Conservation (phyloP, 192 early-diverging fungal species). For the Umbelopsis isabellina region DNA sequence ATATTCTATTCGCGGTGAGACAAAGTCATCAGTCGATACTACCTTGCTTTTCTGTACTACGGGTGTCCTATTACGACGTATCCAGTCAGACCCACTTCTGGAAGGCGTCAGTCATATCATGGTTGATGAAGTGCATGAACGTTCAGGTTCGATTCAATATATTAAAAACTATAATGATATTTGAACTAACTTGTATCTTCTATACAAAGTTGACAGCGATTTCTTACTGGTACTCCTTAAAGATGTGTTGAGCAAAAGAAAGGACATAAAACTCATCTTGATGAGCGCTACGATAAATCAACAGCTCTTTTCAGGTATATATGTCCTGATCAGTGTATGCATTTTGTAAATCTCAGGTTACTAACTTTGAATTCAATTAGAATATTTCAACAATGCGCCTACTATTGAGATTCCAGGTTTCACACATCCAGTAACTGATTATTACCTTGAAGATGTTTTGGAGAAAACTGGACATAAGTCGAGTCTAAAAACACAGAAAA, state of each 20-base stretch:
- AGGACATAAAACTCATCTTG: constrained; percentile 64
- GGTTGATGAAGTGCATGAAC: constrained; percentile 84
- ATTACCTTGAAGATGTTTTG: constrained; percentile 73
- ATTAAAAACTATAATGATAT: background rate
- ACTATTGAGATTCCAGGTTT: constrained; percentile 74
- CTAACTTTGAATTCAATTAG: constrained; percentile 10
- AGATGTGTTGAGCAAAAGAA: constrained; percentile 53
- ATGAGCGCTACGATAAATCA: constrained; percentile 83
- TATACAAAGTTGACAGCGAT: constrained; percentile 65
- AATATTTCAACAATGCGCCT: constrained; percentile 65
- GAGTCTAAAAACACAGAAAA: constrained; percentile 32
- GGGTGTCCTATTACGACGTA: constrained; percentile 70
- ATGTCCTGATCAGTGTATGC: background rate
- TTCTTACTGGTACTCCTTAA: constrained; percentile 72
- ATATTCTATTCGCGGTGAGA: constrained; percentile 43
- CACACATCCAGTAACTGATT: constrained; percentile 72
- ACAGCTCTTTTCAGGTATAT: constrained; percentile 51
- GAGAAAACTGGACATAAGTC: constrained; percentile 57
- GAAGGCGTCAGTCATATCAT: constrained; percentile 72
- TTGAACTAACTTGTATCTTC: background rate
- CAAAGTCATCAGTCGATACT: constrained; percentile 31
- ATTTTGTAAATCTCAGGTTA: background rate
- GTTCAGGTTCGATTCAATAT: constrained; percentile 39
- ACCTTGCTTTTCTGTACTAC: constrained; percentile 44
- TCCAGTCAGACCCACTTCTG: constrained; percentile 66